Evolutionary conservation across 2,329 filamentous ascomycete species (phyloP).

Genomic region (Chaetomium sp.): DNA sequence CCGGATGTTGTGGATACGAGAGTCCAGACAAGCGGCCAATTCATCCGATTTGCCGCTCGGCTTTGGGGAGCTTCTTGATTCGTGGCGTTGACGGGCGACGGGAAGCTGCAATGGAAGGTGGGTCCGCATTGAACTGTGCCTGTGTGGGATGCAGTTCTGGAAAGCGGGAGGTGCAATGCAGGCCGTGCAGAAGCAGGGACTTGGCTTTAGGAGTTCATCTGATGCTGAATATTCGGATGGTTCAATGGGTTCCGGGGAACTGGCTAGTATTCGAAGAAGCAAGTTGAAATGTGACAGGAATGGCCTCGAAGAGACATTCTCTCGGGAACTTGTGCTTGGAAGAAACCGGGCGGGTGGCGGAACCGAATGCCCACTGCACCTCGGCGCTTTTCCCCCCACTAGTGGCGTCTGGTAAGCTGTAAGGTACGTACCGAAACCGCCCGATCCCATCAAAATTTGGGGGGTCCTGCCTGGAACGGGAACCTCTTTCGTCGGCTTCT

Average conservation of each 20-base stretch:
- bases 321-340: no score
- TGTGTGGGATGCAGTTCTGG: constrained; percentile 17
- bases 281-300: no score
- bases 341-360: no score
- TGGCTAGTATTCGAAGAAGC: no score
- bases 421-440: neutral
- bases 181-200: no score
- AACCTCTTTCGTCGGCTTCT: constrained; percentile 7
- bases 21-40: constrained; percentile 8
- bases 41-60: constrained; percentile 23
- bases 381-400: no score
- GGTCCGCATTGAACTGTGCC: constrained; percentile 1
- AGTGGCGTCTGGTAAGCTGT: no score
- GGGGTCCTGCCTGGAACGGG: neutral
- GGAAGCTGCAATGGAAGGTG: neutral
- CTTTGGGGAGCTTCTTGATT: constrained; percentile 15
- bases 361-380: no score
- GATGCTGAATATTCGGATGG: no score
- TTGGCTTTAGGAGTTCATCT: no score
- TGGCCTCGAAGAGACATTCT: no score
- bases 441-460: constrained; percentile 19
- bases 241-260: no score
- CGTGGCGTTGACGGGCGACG: neutral
- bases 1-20: constrained; percentile 11
- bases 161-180: constrained; percentile 11